Evolutionary conservation across 2,329 filamentous ascomycete species (phyloP).

Genomic region (Trichoderma atroviride): DNA sequence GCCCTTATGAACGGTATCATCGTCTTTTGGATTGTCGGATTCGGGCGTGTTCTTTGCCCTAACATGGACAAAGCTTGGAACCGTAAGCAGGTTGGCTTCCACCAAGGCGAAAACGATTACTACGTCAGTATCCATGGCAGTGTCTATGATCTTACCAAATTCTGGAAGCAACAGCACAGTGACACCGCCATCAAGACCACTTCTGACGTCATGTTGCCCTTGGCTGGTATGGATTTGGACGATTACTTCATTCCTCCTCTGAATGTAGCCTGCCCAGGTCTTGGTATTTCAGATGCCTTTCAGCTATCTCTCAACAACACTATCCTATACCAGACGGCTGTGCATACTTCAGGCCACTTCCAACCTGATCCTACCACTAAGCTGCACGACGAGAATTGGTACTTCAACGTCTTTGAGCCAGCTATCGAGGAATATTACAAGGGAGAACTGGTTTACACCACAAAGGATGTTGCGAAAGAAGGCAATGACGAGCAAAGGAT

Average conservation of each 20-base stretch:
- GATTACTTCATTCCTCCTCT: constrained; percentile 85
- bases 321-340: constrained; percentile 53
- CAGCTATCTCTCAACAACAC: constrained; percentile 68
- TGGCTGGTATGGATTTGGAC: constrained; percentile 78
- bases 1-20: constrained; percentile 77
- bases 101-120: constrained; percentile 74
- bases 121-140: constrained; percentile 85
- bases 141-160: constrained; percentile 91
- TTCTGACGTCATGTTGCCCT: constrained; percentile 68
- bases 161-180: constrained; percentile 83
- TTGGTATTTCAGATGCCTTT: constrained; percentile 64
- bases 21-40: constrained; percentile 89
- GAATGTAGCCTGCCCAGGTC: constrained; percentile 69
- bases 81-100: constrained; percentile 66
- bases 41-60: constrained; percentile 84
- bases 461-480: constrained; percentile 60
- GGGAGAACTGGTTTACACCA: constrained; percentile 77
- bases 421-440: constrained; percentile 85
- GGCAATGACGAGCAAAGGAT: constrained; percentile 68
- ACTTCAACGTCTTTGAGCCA: constrained; percentile 71
- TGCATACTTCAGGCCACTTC: constrained; percentile 71
- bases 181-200: constrained; percentile 66
- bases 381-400: constrained; percentile 73
- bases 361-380: constrained; percentile 59
- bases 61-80: constrained; percentile 91